Conservation (phyloP, 2,329 filamentous ascomycete species). For the Pseudogymnoascus sp. region DNA sequence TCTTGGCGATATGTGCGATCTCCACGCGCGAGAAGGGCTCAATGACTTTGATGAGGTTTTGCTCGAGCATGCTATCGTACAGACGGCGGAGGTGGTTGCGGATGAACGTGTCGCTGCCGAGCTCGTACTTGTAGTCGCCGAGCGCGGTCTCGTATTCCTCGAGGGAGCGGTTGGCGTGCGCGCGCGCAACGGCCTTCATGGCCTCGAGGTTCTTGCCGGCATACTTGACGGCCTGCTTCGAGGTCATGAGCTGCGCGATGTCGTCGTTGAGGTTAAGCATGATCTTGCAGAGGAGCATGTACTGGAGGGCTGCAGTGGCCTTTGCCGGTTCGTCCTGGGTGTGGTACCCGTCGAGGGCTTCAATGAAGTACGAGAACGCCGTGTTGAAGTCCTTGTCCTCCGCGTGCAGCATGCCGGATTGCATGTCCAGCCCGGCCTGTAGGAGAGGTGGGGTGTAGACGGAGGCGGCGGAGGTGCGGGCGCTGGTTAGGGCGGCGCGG, state of each 20-base stretch:
- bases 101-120: constrained; percentile 92
- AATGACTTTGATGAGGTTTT: constrained; percentile 99
- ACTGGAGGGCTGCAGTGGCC: constrained; percentile 95
- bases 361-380: constrained; percentile 97
- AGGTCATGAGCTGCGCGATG: constrained; percentile 87
- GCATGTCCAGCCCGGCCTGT: constrained; percentile 96
- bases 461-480: constrained; percentile 88
- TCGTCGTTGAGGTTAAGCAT: constrained; percentile 98
- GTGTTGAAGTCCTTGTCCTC: constrained; percentile 99
- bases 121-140: constrained; percentile 82
- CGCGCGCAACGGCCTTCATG: constrained; percentile 97
- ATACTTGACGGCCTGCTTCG: constrained; percentile 95
- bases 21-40: constrained; percentile 97
- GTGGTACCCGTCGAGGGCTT: constrained; percentile 95
- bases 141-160: constrained; percentile 96
- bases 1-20: constrained; percentile 92
- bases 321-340: constrained; percentile 78
- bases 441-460: constrained; percentile 94
- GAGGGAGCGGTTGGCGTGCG: constrained; percentile 88
- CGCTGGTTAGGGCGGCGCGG: constrained; percentile 86
- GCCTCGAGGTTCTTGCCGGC: constrained; percentile 92
- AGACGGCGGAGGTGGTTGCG: constrained; percentile 90
- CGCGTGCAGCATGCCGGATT: constrained; percentile 96
- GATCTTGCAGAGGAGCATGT: constrained; percentile 99
- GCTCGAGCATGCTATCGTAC: constrained; percentile 98